These are phyloP conservation scores for Samsoniella hepiali DNA, from an alignment of 2,329 filamentous ascomycete genomes.

Conservation along the genomic window DNA sequence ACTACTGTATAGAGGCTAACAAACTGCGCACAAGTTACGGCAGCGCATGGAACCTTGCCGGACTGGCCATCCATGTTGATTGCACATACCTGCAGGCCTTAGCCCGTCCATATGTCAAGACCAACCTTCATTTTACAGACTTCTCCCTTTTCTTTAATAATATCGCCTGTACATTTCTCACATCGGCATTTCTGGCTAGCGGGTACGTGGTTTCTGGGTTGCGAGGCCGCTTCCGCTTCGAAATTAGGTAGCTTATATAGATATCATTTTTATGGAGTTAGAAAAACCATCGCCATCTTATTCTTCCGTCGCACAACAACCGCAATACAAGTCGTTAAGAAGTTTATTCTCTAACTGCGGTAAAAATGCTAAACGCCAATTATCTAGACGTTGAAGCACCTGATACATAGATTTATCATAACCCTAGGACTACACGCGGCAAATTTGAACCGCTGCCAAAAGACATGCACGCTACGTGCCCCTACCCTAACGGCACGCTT, in stretches of 20 bases:
- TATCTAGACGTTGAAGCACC: constrained; percentile 2
- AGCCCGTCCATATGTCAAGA: neutral
- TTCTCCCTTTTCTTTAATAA: neutral
- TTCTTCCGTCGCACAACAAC: neutral
- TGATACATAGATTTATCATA: constrained; percentile 18
- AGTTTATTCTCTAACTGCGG: constrained; percentile 6
- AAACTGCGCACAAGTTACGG: neutral
- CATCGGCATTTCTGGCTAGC: neutral
- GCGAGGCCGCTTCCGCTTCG: neutral
- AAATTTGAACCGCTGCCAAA: constrained; percentile 2
- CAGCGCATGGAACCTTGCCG: neutral
- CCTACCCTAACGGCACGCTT: neutral
- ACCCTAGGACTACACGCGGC: constrained; percentile 18
- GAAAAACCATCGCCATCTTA: neutral
- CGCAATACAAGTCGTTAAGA: neutral
- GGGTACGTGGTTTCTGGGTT: neutral
- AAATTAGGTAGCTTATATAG: neutral
- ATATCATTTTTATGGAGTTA: neutral
- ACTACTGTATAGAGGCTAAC: neutral
- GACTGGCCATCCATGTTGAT: neutral
- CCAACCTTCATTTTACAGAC: neutral
- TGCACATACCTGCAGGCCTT: neutral
- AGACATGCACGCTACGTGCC: neutral
- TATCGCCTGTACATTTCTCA: neutral
- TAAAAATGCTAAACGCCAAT: constrained; percentile 10